Evolutionary conservation across 2,329 filamentous ascomycete species (phyloP).

Genomic region (Fusarium temperatum): DNA sequence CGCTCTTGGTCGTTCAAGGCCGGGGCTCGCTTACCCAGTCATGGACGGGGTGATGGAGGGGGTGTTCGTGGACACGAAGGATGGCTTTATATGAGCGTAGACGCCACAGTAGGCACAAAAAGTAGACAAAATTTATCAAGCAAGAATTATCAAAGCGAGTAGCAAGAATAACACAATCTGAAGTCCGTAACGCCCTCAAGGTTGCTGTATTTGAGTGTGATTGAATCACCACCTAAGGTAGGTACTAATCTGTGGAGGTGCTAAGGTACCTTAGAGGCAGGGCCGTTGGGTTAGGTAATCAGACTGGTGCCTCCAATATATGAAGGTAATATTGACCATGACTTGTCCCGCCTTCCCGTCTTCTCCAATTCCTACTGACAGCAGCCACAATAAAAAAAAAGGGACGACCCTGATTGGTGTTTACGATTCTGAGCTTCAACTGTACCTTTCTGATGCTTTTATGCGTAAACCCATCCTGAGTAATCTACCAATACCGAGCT

Average conservation of each 20-base stretch:
- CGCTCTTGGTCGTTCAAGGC: constrained; percentile 29
- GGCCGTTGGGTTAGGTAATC: constrained; percentile 35
- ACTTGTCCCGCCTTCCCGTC: background rate
- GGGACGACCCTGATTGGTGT: background rate
- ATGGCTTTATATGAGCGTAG: constrained; percentile 22
- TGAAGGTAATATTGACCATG: background rate
- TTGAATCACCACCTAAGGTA: constrained; percentile 42
- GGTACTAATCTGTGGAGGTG: constrained; percentile 39
- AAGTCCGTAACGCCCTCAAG: constrained; percentile 13
- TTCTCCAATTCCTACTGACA: constrained; percentile 15
- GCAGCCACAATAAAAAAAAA: constrained; percentile 2
- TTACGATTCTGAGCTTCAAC: background rate
- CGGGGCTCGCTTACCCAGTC: constrained; percentile 41
- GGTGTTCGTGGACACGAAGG: constrained; percentile 25
- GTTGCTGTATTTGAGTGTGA: constrained; percentile 29
- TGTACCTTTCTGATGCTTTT: background rate
- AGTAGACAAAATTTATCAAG: constrained; percentile 1
- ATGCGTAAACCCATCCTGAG: background rate
- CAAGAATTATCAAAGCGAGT: background rate
- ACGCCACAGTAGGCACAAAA: constrained; percentile 3
- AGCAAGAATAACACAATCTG: background rate
- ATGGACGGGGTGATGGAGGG: constrained; percentile 34
- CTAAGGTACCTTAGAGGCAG: constrained; percentile 14
- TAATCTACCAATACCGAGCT: background rate
- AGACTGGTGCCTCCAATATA: background rate